Evolutionary conservation across 2,329 filamentous ascomycete genomes (phyloP), one percentile per base, ranked within the genome.

Genomic region (Trichoderma guizhouense): DNA sequence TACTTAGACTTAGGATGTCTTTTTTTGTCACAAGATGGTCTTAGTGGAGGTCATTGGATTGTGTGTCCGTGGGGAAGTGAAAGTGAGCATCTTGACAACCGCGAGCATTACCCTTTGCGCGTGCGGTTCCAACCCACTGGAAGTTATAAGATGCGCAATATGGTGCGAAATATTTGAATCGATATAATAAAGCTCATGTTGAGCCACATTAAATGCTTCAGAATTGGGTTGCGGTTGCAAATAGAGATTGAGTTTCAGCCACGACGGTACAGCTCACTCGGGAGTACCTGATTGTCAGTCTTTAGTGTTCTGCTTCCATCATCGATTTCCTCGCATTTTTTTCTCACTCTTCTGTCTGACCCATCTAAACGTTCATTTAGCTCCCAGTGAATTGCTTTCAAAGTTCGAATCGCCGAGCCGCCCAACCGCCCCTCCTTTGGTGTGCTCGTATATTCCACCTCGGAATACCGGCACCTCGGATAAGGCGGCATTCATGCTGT

Each of bases 401-500:
- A n/a, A 51, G 18, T 21, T 12, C 18, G 2, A 51, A 5, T 21
- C 18, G 18, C 43, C 43, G 43, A 53, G 47, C 21, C 47, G 21
- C 47, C 47, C 47, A 53, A 21, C 47, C 47, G 21, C 47, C 47
- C 47, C 47, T 53, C 47, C 47, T 24, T 53, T 24, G 47, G 47
- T 24, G 47, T 24, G 11, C n/a, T 53, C 47, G n/a, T 53, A 53
- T 24, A 53, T 53, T 24, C n/a, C 11, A 53, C 21, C 47, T 32
- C 63, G 63, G 63, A 30, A 32, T 55, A 24, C 53, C 43, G 63
- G 63, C 63, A 36, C 26, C 43, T 66, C 63, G 63, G 63, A 66
- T 66, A 66, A 55, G 43, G 63, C 63, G 63, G 63, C 63, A 66
- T 34, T 60, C 18, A 24, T 60, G 18, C 57, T 60, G 28, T 32